phyloP scores from a whole-genome alignment of 106 monocot species.

The Acanthochlamys bracteata region DNA sequence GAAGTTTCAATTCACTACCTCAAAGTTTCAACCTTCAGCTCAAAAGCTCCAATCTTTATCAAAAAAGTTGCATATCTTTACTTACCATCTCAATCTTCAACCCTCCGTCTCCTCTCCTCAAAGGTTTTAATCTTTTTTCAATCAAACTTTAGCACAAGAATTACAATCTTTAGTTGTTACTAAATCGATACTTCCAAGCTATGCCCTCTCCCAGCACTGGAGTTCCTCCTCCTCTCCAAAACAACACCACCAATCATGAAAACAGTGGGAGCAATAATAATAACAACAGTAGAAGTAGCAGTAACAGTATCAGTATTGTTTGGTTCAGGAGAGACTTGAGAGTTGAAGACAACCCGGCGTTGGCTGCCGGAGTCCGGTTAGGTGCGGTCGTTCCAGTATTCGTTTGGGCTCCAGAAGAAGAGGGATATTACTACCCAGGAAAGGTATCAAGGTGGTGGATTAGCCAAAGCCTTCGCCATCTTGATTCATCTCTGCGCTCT shows the following conservation, averaged over 20 bases:
- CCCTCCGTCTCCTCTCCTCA: too few relatives aligned
- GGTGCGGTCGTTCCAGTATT: constrained; percentile 62
- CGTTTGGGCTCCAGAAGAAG: constrained; percentile 89
- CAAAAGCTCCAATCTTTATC: too few relatives aligned
- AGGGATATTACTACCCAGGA: constrained; percentile 73
- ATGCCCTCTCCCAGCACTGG: not conserved
- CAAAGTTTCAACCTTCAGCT: too few relatives aligned
- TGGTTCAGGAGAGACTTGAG: constrained; percentile 94
- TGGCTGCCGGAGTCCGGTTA: constrained; percentile 63
- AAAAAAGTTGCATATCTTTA: too few relatives aligned
- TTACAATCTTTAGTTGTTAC: too few relatives aligned
- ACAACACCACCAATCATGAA: not conserved
- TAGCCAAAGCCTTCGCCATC: constrained; percentile 56
- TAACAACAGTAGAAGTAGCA: constrained; percentile 8
- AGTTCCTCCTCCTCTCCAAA: not conserved
- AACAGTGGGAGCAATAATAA: not conserved
- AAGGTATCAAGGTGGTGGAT: constrained; percentile 97
- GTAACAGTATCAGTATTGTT: constrained; percentile 37
- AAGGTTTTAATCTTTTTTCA: not conserved
- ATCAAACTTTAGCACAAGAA: not conserved
- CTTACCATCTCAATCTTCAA: too few relatives aligned
- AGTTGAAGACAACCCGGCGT: constrained; percentile 91
- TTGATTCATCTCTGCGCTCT: constrained; percentile 60
- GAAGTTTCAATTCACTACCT: too few relatives aligned
- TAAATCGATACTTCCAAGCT: not conserved